Percentiles rank a stretch among this genome's conserved stretches.
phyloP scores from a whole-genome alignment of 306 rosid genomes.

The Quercus alba region DNA sequence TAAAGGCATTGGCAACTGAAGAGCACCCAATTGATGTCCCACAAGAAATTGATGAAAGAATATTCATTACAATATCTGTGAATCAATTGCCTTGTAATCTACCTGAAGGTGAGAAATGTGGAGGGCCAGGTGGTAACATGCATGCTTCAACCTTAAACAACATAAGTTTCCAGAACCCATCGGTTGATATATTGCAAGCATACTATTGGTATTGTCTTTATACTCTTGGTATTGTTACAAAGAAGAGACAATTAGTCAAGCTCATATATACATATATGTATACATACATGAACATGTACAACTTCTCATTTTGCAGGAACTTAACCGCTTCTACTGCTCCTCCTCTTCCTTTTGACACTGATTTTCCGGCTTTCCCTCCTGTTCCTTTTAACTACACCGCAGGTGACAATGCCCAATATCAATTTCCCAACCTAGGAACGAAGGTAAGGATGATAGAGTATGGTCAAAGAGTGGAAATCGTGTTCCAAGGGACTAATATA shows the following conservation, averaged over 20 bases:
- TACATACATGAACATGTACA: too few species aligned
- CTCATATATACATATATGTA: too few species aligned
- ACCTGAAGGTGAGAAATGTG: neutral
- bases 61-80: constrained; percentile 27
- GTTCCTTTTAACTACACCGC: constrained; percentile 8
- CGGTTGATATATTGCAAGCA: constrained; percentile 22
- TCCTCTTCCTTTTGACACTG: neutral
- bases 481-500: constrained; percentile 34
- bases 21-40: constrained; percentile 33
- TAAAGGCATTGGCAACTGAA: constrained; percentile 28
- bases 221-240: too few species aligned
- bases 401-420: neutral
- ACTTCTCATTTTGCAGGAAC: too few species aligned
- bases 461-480: constrained; percentile 15
- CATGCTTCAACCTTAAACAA: constrained; percentile 39
- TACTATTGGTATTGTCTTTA: constrained; percentile 25
- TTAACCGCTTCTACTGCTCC: neutral
- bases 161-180: constrained; percentile 28
- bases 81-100: constrained; percentile 20
- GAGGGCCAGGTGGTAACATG: neutral
- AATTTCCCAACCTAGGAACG: neutral
- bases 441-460: constrained; percentile 12
- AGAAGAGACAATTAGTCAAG: too few species aligned
- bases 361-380: constrained; percentile 14
- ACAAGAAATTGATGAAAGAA: neutral